Evolutionary conservation across 2,329 filamentous ascomycete genomes (phyloP).

Genomic region (Botrytis fabae): DNA sequence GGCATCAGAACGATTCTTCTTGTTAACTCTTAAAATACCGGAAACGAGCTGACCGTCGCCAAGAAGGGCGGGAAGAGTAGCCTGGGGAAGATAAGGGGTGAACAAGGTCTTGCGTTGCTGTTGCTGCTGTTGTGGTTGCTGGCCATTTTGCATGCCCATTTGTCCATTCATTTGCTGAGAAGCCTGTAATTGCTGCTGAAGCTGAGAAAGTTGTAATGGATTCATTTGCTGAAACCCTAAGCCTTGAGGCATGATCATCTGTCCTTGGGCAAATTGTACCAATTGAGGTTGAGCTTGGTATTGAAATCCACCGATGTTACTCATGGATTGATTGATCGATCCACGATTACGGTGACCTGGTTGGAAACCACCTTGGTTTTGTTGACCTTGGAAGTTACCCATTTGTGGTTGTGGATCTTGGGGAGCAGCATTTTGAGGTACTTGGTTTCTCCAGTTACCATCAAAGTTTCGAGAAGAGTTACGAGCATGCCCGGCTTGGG

Average conservation of each 20-base stretch:
- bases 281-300: slow-evolving; percentile 85
- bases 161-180: slow-evolving; percentile 82
- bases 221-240: slow-evolving; percentile 89
- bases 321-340: slow-evolving; percentile 85
- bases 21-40: slow-evolving; percentile 96
- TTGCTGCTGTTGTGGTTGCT: slow-evolving; percentile 83
- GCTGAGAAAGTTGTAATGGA: slow-evolving; percentile 81
- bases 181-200: slow-evolving; percentile 82
- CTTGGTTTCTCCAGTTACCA: slow-evolving; percentile 92
- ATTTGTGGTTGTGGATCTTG: slow-evolving; percentile 56
- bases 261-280: slow-evolving; percentile 78
- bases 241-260: slow-evolving; percentile 76
- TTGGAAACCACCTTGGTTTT: slow-evolving; percentile 76
- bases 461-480: slow-evolving; percentile 93
- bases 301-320: slow-evolving; percentile 81
- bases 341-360: slow-evolving; percentile 84
- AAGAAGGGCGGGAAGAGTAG: slow-evolving; percentile 85
- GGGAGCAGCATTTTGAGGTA: slow-evolving; percentile 48
- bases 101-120: slow-evolving; percentile 97
- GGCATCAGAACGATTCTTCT: slow-evolving; percentile 98
- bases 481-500: slow-evolving; percentile 66
- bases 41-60: slow-evolving; percentile 92
- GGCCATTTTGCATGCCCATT: slow-evolving; percentile 66
- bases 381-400: slow-evolving; percentile 70
- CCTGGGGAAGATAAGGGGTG: slow-evolving; percentile 95